These are phyloP conservation scores for Saturnispora bothae DNA, from an alignment of 805 yeast species.

Conservation along the genomic window DNA sequence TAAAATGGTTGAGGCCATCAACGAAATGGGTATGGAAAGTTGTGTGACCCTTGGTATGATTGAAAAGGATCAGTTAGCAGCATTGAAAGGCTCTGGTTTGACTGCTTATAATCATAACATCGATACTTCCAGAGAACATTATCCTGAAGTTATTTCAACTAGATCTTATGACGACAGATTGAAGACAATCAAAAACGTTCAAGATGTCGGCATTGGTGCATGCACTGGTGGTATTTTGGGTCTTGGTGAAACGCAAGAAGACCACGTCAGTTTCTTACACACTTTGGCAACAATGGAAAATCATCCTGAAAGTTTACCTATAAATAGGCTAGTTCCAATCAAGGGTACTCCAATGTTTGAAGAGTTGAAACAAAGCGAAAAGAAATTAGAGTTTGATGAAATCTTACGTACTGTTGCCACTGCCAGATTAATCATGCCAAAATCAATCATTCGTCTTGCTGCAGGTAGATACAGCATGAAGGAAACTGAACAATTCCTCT, in stretches of 20 bases:
- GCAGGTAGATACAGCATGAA: slow-evolving; percentile 79
- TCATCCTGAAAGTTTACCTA: slow-evolving; percentile 81
- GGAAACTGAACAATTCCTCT: slow-evolving; percentile 62
- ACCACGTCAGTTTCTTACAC: slow-evolving; percentile 56
- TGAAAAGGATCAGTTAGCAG: slow-evolving; percentile 48
- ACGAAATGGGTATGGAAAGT: slow-evolving; percentile 56
- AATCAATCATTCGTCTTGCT: slow-evolving; percentile 58
- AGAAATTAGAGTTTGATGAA: slow-evolving; percentile 46
- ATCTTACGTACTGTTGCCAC: slow-evolving; percentile 64
- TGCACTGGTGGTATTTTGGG: slow-evolving; percentile 79
- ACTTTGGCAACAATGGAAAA: slow-evolving; percentile 55
- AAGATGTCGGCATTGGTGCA: slow-evolving; percentile 47
- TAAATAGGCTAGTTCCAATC: slow-evolving; percentile 67
- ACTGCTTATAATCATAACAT: slow-evolving; percentile 78
- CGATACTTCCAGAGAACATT: slow-evolving; percentile 71
- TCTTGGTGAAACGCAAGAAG: slow-evolving; percentile 62
- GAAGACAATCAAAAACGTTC: slow-evolving; percentile 53
- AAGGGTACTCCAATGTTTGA: slow-evolving; percentile 68
- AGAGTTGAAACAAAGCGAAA: slow-evolving; percentile 30
- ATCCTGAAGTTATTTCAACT: slow-evolving; percentile 61
- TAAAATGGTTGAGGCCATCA: slow-evolving; percentile 52
- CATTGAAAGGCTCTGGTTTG: slow-evolving; percentile 55
- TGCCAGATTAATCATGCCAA: slow-evolving; percentile 67
- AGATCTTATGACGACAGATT: slow-evolving; percentile 65
- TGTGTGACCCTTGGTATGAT: slow-evolving; percentile 81